phyloP scores from a whole-genome alignment of 192 early-diverging fungal species.

The Paraglomus brasilianum region DNA sequence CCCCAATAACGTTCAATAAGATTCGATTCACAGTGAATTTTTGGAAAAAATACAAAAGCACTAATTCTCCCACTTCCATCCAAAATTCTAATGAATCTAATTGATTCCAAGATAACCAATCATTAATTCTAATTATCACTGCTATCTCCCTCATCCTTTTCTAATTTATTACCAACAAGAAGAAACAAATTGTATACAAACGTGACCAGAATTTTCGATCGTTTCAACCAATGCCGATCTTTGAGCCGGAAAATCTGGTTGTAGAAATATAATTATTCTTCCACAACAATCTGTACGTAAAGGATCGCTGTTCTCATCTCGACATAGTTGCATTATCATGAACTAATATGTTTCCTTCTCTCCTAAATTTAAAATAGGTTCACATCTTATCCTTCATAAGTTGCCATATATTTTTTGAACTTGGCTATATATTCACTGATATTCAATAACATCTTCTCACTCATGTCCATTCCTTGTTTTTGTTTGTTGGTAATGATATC shows the following conservation, averaged over 20 bases:
- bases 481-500: conserved; percentile 25
- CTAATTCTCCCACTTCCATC: too few relatives aligned
- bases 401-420: conserved; percentile 16
- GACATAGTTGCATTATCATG: not conserved
- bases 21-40: conserved; percentile 33
- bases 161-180: too few relatives aligned
- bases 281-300: conserved; percentile 16
- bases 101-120: too few relatives aligned
- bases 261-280: conserved; percentile 15
- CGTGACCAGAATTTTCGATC: conserved; percentile 6
- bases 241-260: conserved; percentile 18
- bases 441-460: conserved; percentile 25
- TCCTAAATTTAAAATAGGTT: not conserved
- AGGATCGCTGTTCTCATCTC: not conserved
- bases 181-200: too few relatives aligned
- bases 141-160: too few relatives aligned
- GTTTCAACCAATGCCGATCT: conserved; percentile 6
- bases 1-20: conserved; percentile 33
- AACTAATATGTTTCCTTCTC: not conserved
- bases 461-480: conserved; percentile 27
- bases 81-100: too few relatives aligned
- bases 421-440: conserved; percentile 6
- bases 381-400: not conserved
- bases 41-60: conserved; percentile 32
- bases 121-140: too few relatives aligned